Conservation (phyloP, 1,139 yeast genomes). For the Sugiyamaella xylanicola region DNA sequence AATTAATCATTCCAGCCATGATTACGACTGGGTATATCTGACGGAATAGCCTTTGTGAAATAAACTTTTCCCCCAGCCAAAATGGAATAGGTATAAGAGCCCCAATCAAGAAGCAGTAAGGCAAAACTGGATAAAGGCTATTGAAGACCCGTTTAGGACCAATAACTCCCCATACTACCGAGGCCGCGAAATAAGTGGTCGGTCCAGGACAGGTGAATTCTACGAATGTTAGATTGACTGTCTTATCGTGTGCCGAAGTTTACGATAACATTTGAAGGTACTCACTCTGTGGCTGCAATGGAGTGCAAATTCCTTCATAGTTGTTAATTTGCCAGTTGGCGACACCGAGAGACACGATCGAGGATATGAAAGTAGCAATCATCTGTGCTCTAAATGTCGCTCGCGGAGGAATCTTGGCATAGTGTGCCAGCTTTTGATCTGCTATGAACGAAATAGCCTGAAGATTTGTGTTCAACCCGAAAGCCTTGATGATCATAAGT, state of each 20-base stretch:
- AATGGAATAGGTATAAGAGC: conserved; percentile 25
- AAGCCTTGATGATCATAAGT: conserved; percentile 58
- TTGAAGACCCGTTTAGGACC: conserved; percentile 63
- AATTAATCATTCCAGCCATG: conserved; percentile 48
- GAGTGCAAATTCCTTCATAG: conserved; percentile 22
- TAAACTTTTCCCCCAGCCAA: conserved; percentile 19
- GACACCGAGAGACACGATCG: conserved; percentile 53
- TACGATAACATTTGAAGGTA: neutral
- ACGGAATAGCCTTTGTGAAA: conserved; percentile 42
- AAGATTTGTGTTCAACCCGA: conserved; percentile 59
- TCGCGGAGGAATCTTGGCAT: conserved; percentile 59
- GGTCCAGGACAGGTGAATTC: conserved; percentile 45
- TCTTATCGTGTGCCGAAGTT: neutral
- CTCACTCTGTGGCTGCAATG: conserved; percentile 28
- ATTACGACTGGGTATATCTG: conserved; percentile 52
- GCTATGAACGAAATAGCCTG: conserved; percentile 61
- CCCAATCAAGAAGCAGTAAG: conserved; percentile 50
- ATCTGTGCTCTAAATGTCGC: conserved; percentile 61
- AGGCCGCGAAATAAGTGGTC: conserved; percentile 54
- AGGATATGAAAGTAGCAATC: conserved; percentile 43
- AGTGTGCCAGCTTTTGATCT: conserved; percentile 61
- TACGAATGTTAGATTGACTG: conserved; percentile 1
- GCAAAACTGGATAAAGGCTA: conserved; percentile 51
- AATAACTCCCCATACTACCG: conserved; percentile 65
- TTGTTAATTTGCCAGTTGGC: conserved; percentile 52